phyloP scores from a whole-genome alignment of 495 filamentous ascomycete species.

The Ramalina peruviana region DNA sequence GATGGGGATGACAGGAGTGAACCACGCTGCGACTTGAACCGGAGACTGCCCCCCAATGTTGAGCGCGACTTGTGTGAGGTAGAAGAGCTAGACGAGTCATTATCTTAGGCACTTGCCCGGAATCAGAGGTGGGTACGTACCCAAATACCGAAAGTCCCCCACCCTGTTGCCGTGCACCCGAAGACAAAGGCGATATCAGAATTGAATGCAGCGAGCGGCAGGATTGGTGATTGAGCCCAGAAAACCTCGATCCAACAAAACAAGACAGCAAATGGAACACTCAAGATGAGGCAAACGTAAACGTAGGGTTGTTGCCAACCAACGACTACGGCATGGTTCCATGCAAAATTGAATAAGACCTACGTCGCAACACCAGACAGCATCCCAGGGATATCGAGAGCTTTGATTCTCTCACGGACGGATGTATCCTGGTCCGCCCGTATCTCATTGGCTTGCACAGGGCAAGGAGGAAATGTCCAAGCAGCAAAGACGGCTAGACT shows the following conservation, averaged over 20 bases:
- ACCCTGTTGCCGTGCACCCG: conserved; percentile 29
- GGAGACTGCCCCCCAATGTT: conserved; percentile 21
- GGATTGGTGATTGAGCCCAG: conserved; percentile 23
- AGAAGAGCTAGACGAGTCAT: conserved; percentile 17
- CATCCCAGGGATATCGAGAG: conserved; percentile 14
- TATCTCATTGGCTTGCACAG: too few species aligned
- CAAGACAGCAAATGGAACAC: conserved; percentile 21
- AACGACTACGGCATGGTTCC: conserved; percentile 32
- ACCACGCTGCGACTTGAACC: conserved; percentile 25
- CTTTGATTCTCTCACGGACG: neutral
- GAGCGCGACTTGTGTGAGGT: conserved; percentile 28
- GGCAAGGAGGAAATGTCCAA: conserved; percentile 12
- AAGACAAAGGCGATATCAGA: conserved; percentile 26
- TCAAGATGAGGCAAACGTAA: conserved; percentile 29
- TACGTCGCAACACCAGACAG: conserved; percentile 15
- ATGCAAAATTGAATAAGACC: conserved; percentile 31
- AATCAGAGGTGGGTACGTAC: conserved; percentile 1
- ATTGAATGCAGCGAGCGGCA: conserved; percentile 28
- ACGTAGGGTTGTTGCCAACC: conserved; percentile 31
- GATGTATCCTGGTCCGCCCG: too few species aligned
- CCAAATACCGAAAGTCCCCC: conserved; percentile 33
- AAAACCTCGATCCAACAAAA: conserved; percentile 29
- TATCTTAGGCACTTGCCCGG: too few species aligned
- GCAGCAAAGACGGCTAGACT: conserved; percentile 23
- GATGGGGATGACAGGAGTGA: conserved; percentile 22